These are phyloP conservation scores for Diaporthe caulivora DNA, from an alignment of 2,329 filamentous ascomycete species.

Conservation along the genomic window DNA sequence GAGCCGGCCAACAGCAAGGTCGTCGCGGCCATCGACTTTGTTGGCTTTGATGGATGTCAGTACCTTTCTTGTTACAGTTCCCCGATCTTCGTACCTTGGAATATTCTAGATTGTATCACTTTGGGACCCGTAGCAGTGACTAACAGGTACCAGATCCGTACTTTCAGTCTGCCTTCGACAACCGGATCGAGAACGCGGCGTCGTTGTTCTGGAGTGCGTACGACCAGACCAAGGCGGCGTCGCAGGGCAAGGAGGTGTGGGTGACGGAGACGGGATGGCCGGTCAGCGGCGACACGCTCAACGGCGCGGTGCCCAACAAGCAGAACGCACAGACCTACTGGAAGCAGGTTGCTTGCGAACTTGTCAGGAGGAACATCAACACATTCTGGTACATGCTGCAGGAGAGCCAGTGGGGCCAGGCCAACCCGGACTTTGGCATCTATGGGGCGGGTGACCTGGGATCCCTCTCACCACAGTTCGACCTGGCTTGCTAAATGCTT, in stretches of 20 bases:
- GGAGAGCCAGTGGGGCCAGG: constrained; percentile 31
- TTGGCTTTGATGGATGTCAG: constrained; percentile 87
- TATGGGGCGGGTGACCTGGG: constrained; percentile 22
- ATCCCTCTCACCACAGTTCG: constrained; percentile 12
- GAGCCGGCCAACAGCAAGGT: constrained; percentile 79
- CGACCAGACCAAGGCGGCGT: constrained; percentile 55
- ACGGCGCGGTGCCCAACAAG: constrained; percentile 71
- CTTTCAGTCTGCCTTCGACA: constrained; percentile 78
- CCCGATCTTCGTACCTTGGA: too few relatives aligned
- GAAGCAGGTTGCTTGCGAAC: constrained; percentile 78
- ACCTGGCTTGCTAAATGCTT: constrained; percentile 14
- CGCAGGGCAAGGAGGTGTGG: constrained; percentile 69
- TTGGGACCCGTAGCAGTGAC: too few relatives aligned
- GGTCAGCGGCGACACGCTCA: constrained; percentile 73
- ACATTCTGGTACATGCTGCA: constrained; percentile 78
- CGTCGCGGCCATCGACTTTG: constrained; percentile 78
- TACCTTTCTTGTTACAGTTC: too few relatives aligned
- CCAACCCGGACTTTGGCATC: constrained; percentile 22
- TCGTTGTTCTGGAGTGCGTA: constrained; percentile 78
- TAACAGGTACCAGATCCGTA: too few relatives aligned
- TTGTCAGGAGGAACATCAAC: constrained; percentile 71
- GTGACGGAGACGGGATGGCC: constrained; percentile 93
- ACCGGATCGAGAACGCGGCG: constrained; percentile 74
- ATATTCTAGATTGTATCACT: too few relatives aligned
- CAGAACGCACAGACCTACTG: constrained; percentile 84